Evolutionary conservation across 2,329 filamentous ascomycete species (phyloP), one percentile per base, ranked within the genome.

Genomic region (Aspergillus eucalypticola): DNA sequence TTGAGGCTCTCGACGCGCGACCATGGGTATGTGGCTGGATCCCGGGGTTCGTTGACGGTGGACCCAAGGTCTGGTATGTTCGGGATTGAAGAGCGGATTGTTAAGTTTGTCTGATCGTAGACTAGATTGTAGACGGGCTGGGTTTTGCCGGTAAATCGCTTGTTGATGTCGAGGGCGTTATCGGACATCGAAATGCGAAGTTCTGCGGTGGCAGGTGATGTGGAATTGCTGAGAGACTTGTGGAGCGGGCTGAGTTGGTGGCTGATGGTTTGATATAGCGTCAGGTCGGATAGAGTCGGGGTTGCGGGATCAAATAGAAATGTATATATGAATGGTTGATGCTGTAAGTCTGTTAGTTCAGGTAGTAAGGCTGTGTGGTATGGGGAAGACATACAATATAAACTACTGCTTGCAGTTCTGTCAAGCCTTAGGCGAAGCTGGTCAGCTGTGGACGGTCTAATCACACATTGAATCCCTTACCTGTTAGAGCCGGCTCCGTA

Each of bases 11-110:
- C 86, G 13, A 86, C 66, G 2, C 86, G 78, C 15, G 78, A 81
- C 83, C 82, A 86, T 2, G 70, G 60, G 6, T 60, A 44, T 39
- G 54, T 62, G 19, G 55, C 7, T n/a, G 61, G 41, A 27, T 58
- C 59, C 21, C 57, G 57, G 17, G 50, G 57, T 17, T 60, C 63
- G 35, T 65, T 59, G 42, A 55, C 10, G 71, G 69, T 10, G 75
- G 71, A 5, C 73, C 76, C 80, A 0, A 84, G 83, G 21, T 84
- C 79, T 0, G 86, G 85, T 55, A 89, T 88, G 64, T 88, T 87
- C 6, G 86, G 86, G 17, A 89, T 80, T n/a, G 81, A 85, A 19
- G 84, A 84, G 59, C 86, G 84, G 4, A 88, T 75, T 0, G 85
- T 86, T 2, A 86, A 71, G 32, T 82, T 83, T 6, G 77, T 74